Evolutionary conservation across 371 early-diverging fungal species (phyloP), one percentile per base, ranked within the genome.

Genomic region (Mortierella sp.): DNA sequence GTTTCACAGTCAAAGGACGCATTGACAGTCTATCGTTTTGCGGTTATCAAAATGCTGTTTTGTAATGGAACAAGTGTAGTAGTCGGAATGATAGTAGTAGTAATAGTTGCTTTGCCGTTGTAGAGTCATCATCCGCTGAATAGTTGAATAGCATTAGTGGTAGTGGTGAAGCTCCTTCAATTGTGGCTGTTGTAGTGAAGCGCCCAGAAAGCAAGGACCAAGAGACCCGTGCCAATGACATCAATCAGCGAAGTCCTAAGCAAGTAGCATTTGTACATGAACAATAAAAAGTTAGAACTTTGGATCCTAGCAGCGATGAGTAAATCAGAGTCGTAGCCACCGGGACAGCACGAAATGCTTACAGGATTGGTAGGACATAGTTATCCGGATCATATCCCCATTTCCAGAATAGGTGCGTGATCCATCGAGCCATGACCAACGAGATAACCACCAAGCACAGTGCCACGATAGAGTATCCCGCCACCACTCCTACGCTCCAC

Each of bases 351-450:
- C n/a, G n/a, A n/a, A n/a, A n/a, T n/a, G 54, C 69, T 62, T 68
- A 68, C 69, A 94, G 66, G 39, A 90, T 85, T 17, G 95, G 93
- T 57, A 93, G 79, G 21, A 90, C 89, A 66, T 91, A 92, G 71
- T 92, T 91, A 54, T 94, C 93, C 6, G 95, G 94, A 55, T 94
- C 93, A 50, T 91, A 88, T 22, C 87, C 86, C 29, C 80, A 74
- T 37, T 81, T 73, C 95, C 95, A 94, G 44, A 91, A 82, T 13
- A 66, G 41, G 9, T 79, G 51, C 6, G 88, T 86, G 79, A 88
- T 85, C 39, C 71, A 81, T 67, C 82, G 84, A 14, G 87, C 88
- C 72, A 92, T 78, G 2, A 56, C 9, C 49, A 82, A 58, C n/a
- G 86, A 64, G 2, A 80, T 53, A 3, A 79, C 44, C n/a, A 85